A percentile compares a stretch with the other conserved stretches of the same genome.
phyloP scores from a whole-genome alignment of 192 early-diverging fungal genomes.

The Phycomyces blakesleeanus region DNA sequence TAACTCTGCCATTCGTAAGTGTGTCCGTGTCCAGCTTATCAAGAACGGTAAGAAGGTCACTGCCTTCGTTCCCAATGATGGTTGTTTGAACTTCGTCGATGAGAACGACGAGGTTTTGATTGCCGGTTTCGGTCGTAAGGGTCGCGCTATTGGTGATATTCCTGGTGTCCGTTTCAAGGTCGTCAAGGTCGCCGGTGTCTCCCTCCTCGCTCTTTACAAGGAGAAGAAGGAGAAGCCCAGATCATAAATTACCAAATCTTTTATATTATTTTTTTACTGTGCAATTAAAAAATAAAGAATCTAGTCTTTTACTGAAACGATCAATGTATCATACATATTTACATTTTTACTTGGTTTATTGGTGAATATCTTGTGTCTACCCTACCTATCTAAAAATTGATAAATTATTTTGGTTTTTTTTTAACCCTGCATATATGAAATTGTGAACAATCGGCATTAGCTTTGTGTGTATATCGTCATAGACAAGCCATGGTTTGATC shows the following conservation, averaged over 20 bases:
- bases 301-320: not conserved
- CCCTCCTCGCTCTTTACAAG: slow-evolving; percentile 98
- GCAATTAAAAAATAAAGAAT: not conserved
- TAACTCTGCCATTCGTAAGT: slow-evolving; percentile 99
- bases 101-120: slow-evolving; percentile 99
- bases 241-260: slow-evolving; percentile 62
- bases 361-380: not conserved
- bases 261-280: not conserved
- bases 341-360: not conserved
- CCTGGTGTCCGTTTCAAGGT: slow-evolving; percentile 99
- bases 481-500: no score
- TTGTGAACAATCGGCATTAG: no score
- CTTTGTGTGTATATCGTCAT: no score
- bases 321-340: not conserved
- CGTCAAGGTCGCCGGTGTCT: slow-evolving; percentile 99
- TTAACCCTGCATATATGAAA: no score
- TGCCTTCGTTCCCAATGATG: slow-evolving; percentile 99
- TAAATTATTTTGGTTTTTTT: no score
- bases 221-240: slow-evolving; percentile 99
- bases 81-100: slow-evolving; percentile 99
- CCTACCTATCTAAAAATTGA: no score
- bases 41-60: slow-evolving; percentile 99
- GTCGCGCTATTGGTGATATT: slow-evolving; percentile 98
- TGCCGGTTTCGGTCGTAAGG: slow-evolving; percentile 99
- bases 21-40: slow-evolving; percentile 99